Conservation (phyloP, 75 land plant species). For the Chamaecyparis obtusa region DNA sequence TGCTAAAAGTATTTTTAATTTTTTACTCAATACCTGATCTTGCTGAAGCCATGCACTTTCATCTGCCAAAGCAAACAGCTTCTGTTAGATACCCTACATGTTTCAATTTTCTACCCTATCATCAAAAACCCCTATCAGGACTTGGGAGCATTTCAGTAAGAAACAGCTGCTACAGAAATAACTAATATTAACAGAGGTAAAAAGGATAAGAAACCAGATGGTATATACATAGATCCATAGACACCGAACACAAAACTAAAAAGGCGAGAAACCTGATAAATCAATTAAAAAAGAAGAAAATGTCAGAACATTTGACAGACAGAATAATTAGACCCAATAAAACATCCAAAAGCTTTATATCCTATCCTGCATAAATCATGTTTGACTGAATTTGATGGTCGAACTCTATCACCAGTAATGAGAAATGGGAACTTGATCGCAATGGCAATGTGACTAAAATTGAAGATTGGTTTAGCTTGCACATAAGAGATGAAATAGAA, state of each 20-base stretch:
- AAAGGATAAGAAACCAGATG: background rate
- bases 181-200: background rate
- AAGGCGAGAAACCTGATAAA: background rate
- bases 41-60: constrained; percentile 99
- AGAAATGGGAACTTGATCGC: too few relatives aligned
- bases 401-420: too few relatives aligned
- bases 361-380: too few relatives aligned
- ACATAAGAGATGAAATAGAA: too few relatives aligned
- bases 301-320: too few relatives aligned
- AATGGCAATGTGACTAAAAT: too few relatives aligned
- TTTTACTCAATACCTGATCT: constrained; percentile 70
- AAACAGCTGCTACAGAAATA: background rate
- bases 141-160: background rate
- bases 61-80: constrained; percentile 90
- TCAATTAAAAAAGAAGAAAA: background rate
- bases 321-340: too few relatives aligned
- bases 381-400: too few relatives aligned
- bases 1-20: too few relatives aligned
- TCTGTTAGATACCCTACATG: constrained; percentile 88
- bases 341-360: too few relatives aligned
- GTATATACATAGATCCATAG: background rate
- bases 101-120: constrained; percentile 84
- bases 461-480: too few relatives aligned
- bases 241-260: background rate
- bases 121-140: constrained; percentile 1